Base-by-base conservation (phyloP, 2,329 filamentous ascomycete genomes). In the Xylaria arbuscula region DNA sequence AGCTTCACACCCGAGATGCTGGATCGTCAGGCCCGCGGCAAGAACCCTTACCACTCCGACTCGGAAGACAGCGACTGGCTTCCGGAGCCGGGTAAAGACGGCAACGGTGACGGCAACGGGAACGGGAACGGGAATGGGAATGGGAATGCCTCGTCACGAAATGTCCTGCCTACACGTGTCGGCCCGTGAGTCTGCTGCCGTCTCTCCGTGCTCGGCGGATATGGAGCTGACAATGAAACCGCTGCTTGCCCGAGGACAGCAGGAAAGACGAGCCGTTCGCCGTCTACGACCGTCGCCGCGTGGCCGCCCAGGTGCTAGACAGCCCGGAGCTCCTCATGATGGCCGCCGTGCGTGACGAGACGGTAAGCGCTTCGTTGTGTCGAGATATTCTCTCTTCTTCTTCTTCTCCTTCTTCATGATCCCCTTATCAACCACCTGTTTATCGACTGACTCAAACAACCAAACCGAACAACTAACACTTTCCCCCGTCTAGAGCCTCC, bases 241-340 rank as follows among this genome's bases (percentile, higher is more conserved):
- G 28, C 28, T 28, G 28, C 28, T 28, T 28, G 15, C 13, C 40
- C 15, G 6, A 17, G 40, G n/a, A 40, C 15, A 68, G 66, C 7
- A 71, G 61, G 69, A 48, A 19, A 11, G 17, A 62, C 28, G 47
- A 87, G 69, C 73, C 82, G 28, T 85, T 82, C 68, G 78, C 78
- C 56, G 77, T 79, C 15, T 72, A 76, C 3, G 83, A 87, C 70
- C 79, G 80, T 3, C 83, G 84, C 15, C 81, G 84, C 53, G 81
- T 83, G 69, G 88, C 88, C 13, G 80, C 85, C 22, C 80, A 84
- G 11, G 82, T 89, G 47, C 82, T 90, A 2, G 85, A 88, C 70
- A 84, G 78, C 32, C 88, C 87, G 0, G 88, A 90, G 74, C 78
- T 87, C 64, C 78, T 90, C 56, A 86, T 88, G 82, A 88, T 88